Evolutionary conservation across 2,329 filamentous ascomycete species (phyloP), one percentile per base, ranked within the genome.

Genomic region (Colletotrichum kahawae): DNA sequence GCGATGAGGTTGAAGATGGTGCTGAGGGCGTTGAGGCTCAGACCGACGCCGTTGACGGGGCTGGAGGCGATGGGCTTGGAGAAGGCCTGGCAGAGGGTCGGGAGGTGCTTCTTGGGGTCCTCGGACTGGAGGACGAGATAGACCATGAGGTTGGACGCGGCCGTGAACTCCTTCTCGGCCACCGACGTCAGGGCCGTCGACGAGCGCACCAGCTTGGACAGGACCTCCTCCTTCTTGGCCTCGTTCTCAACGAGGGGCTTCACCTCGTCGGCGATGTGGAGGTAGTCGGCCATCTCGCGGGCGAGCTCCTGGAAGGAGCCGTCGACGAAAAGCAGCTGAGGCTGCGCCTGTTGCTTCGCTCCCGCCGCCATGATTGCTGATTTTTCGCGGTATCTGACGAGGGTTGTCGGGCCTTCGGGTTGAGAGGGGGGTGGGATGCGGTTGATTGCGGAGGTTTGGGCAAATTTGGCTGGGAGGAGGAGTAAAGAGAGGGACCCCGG

Each of bases 1-100:
- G 93, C 87, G 79, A 98, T 91, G 78, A 97, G 93, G 90, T 99
- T 99, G 93, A 98, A 99, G 82, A 99, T 92, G 80, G 96, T 98
- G 82, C 95, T 95, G 79, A 99, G 92, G 80, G 97, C 94, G 79
- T 95, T 95, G 80, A 98, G 93, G 78, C 95, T 95, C 78, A 99
- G 91, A 65, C 94, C 93, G 77, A 94, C 90, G 80, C 96, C 95
- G 87, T 98, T 96, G 79, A 93, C 89, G 69, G 95, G 94, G 66
- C 96, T 98, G 77, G 94, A 95, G 77, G 93, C 92, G 83, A 98
- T 92, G 78, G 97, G 96, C 84, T 95, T 94, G 78, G 92, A 92
- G 82, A 99, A 94, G 87, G 97, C 96, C 82, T 93, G 90, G 92
- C 97, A 98, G 82, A 99, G 93, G 80, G 91, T 91, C 75, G 95